Base-by-base conservation (phyloP, 1,284 basidiomycete species). In the Sporisorium sorghi region DNA sequence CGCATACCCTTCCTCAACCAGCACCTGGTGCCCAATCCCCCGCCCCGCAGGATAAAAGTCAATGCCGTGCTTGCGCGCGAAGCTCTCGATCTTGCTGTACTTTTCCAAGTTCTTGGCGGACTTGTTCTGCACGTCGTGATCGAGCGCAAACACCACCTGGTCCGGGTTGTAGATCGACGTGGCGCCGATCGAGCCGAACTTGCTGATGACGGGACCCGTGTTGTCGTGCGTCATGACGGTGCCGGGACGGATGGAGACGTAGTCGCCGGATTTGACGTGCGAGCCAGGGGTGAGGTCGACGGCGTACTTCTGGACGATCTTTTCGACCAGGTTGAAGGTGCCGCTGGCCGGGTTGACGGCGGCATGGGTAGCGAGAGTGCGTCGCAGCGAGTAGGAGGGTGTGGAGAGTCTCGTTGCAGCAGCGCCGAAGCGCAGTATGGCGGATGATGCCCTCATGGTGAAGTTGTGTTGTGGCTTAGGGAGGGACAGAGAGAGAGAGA, bases 91-190 rank as follows among this genome's bases (percentile, higher is more conserved):
- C 61, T 89, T 90, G 40, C 91, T 89, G 85, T 99, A 99, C 85
- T 99, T 99, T 23, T 90, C 88, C 24, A 98, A 87, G 85, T 99
- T 99, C 83, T 95, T 96, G n/a, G 89, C 85, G 0, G 93, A 91
- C 84, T 92, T 93, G 87, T 99, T 99, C 85, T 99, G 96, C 0
- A 99, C 94, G 83, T 99, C 97, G 85, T 99, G 96, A 84, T 99
- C 96, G 42, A 99, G 89, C 2, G 96, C 95, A 86, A 97, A 98
- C 37, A 99, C 94, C 5, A 92, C 91, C 82, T 97, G 94, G 48
- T 87, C 88, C 3, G 92, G 90, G 83, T 96, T 90, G 76, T 91
- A 88, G 73, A 99, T 91, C 74, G 89, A 90, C 7, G 91, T 94
- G 50, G 94, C 96, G 21, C 94, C 93, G 73, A 99, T 94, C 7